Percentiles rank a stretch among this genome's conserved stretches.
Evolutionary conservation across 23 red algal genomes (phyloP).

Genomic region (Gracilaria vermiculophylla): DNA sequence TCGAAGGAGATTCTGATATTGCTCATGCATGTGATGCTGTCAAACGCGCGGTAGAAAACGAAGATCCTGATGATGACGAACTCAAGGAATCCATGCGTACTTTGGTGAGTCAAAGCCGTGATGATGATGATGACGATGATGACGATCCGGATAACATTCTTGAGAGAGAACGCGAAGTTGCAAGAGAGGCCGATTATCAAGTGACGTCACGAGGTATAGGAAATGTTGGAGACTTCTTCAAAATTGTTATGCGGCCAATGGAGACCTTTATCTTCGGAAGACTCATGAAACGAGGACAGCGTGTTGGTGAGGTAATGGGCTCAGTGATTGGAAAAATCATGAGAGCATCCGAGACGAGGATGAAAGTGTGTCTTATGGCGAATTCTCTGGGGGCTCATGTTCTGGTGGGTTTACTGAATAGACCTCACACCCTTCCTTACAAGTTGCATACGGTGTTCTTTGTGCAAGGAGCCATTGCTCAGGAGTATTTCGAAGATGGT

Average conservation of each 20-base stretch:
- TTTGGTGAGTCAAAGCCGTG: not conserved
- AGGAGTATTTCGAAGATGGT: constrained; percentile 2
- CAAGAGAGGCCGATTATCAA: not conserved
- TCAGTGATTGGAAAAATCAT: constrained; percentile 43
- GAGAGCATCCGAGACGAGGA: constrained; percentile 16
- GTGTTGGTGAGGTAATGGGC: constrained; percentile 41
- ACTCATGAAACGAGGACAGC: constrained; percentile 49
- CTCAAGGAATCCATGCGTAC: constrained; percentile 7
- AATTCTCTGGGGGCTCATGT: constrained; percentile 67
- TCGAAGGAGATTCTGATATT: constrained; percentile 34
- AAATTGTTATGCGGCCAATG: constrained; percentile 14
- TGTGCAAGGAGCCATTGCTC: constrained; percentile 58
- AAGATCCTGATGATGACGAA: constrained; percentile 57
- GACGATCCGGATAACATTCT: constrained; percentile 26
- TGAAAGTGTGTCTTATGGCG: constrained; percentile 55
- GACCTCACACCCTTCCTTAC: constrained; percentile 21
- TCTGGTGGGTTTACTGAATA: constrained; percentile 22
- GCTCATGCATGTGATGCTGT: constrained; percentile 33
- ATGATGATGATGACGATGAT: constrained; percentile 58
- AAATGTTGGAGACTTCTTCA: not conserved
- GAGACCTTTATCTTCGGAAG: constrained; percentile 45
- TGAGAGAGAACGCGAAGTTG: not conserved
- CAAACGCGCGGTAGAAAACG: constrained; percentile 35
- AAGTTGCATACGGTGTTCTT: constrained; percentile 69
- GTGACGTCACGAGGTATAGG: not conserved